Base-by-base conservation (phyloP, 2,329 filamentous ascomycete genomes). In the Pseudogymnoascus sp. region DNA sequence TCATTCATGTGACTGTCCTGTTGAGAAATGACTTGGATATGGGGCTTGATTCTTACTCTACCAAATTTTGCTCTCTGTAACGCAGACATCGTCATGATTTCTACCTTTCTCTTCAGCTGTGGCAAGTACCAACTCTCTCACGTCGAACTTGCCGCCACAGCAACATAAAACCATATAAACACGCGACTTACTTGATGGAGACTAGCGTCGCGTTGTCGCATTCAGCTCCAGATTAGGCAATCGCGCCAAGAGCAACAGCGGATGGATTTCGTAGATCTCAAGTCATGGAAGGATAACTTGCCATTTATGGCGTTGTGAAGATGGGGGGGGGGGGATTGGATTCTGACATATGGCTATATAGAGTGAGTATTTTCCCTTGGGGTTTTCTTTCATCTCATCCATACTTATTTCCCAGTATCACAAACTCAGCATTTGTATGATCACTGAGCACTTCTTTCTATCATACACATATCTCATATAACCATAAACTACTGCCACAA, bases 171-270 rank as follows among this genome's bases (percentile, higher is more conserved):
- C 7, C 19, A 56, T 19, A 31, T 4, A 33, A 33, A 2, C n/a
- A 31, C 26, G 50, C 12, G 41, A 46, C 7, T 56, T 56, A 33
- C n/a, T 7, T 12, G 26, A 33, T 56, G 4, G 4, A 19, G 50
- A 56, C 28, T 56, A 56, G 50, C n/a, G 26, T 56, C 50, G 26
- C 50, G n/a, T 56, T 19, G 50, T 56, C 50, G 50, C n/a, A 56
- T 56, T 56, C 50, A 33, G 50, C 50, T 56, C 28, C 50, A 33
- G 10, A 56, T 56, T 56, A 56, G 50, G 50, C 26, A 56, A 56
- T 56, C 50, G 50, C 50, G 50, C 50, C 50, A 56, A 56, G 50
- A 56, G n/a, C 28, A 31, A 53, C 19, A 26, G 16, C 8, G 24
- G 26, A 56, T 56, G n/a, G 28, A 56, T 56, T 56, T 56, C 28